Evolutionary conservation across 2,329 filamentous ascomycete species (phyloP).

Genomic region (Trichoderma citrinoviride): DNA sequence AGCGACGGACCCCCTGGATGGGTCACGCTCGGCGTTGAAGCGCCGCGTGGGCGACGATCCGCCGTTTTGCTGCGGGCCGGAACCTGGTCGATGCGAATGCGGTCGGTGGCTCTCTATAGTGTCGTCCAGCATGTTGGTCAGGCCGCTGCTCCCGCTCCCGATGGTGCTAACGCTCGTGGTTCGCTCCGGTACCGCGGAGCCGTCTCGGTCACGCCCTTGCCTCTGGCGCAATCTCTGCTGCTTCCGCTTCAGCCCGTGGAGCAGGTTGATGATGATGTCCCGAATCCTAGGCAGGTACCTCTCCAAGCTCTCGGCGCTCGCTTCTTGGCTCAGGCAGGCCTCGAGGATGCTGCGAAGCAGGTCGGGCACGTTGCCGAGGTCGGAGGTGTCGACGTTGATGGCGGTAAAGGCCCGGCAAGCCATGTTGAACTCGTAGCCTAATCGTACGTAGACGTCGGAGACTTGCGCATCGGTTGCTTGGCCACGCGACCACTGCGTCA

Average conservation of each 20-base stretch:
- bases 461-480: constrained; percentile 91
- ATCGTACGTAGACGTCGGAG: constrained; percentile 93
- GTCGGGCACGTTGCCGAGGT: constrained; percentile 94
- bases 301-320: constrained; percentile 88
- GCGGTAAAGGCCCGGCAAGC: constrained; percentile 94
- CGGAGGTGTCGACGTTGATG: constrained; percentile 92
- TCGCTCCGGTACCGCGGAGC: constrained; percentile 42
- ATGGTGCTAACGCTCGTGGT: constrained; percentile 59
- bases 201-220: constrained; percentile 53
- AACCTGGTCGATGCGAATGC: constrained; percentile 35
- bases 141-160: constrained; percentile 53
- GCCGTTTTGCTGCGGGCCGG: constrained; percentile 30
- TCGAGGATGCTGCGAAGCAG: constrained; percentile 86
- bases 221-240: constrained; percentile 79
- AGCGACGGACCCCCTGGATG: constrained; percentile 47
- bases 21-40: constrained; percentile 49
- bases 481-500: constrained; percentile 95
- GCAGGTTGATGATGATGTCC: constrained; percentile 96
- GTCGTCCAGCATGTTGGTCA: constrained; percentile 60
- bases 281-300: constrained; percentile 90
- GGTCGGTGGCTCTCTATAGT: constrained; percentile 53
- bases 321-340: constrained; percentile 93
- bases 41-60: constrained; percentile 49
- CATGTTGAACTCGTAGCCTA: constrained; percentile 99
- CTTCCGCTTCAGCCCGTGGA: constrained; percentile 95